Base-by-base conservation (phyloP, 2,329 filamentous ascomycete genomes). In the Alternaria sp. region DNA sequence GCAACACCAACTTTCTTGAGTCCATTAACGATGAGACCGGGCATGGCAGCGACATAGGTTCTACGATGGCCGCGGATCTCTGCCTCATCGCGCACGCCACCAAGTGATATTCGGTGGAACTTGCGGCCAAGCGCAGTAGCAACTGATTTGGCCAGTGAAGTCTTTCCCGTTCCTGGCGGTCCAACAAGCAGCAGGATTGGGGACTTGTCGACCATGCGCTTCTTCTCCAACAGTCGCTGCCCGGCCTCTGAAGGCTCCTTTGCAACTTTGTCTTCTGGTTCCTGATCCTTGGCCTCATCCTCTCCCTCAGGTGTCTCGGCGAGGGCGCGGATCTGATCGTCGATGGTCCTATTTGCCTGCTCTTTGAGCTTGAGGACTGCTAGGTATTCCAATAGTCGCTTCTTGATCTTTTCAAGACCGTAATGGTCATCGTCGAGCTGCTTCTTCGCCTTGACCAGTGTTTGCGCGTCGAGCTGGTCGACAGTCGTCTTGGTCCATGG, bases 21-120 rank as follows among this genome's bases (percentile, higher is more conserved):
- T 0, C 94, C 95, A 76, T 93, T 94, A 30, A 98, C 94, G 60
- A 99, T 91, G 57, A 98, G 84, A 55, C 95, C 95, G 10, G 95
- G 95, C 94, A 99, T 97, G n/a, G 95, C 95, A 22, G 95, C 95
- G 60, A 99, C 95, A 75, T 99, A 99, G 0, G 95, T 99, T 69
- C 95, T 87, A 57, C 95, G 87, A 79, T 99, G 95, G 10, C 95
- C 95, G 61, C 95, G 88, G 62, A 99, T 98, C 81, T 99, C 95
- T 16, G 95, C 95, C 79, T 99, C 95, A 73, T 99, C 95, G 56
- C 95, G 86, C 3, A 99, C 94, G 69, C 95, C 95, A 62, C 95
- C 95, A 4, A 99, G 89, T 4, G 95, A 98, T 71, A 99, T 97
- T 46, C 95, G 89, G 79, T 99, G 94, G 79, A 99, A 99, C 78